phyloP scores from a whole-genome alignment of 2,329 filamentous ascomycete genomes.

The Blumeria hordei region DNA sequence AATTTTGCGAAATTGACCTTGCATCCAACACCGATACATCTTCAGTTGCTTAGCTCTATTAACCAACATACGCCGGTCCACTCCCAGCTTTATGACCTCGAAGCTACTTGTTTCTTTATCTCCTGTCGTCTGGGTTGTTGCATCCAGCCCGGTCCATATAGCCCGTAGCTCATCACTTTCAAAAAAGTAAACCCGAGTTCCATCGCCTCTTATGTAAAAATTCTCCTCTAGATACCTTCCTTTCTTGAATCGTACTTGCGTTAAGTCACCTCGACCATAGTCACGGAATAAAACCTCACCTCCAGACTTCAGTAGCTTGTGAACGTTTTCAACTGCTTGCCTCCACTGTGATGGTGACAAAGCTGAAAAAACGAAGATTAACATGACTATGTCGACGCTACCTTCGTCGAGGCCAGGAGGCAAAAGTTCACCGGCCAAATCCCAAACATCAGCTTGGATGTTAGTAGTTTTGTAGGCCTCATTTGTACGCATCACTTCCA shows the following conservation, averaged over 20 bases:
- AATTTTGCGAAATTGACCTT: constrained; percentile 52
- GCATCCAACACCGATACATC: constrained; percentile 97
- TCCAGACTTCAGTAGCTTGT: constrained; percentile 65
- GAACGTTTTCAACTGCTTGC: constrained; percentile 57
- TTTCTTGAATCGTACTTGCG: constrained; percentile 93
- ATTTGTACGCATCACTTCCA: constrained; percentile 71
- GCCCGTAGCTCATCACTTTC: constrained; percentile 56
- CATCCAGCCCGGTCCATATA: constrained; percentile 42
- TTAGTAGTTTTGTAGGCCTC: constrained; percentile 45
- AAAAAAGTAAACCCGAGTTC: constrained; percentile 94
- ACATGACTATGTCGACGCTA: constrained; percentile 74
- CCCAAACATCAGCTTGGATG: constrained; percentile 88
- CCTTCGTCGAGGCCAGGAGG: constrained; percentile 54
- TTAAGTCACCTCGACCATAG: constrained; percentile 84
- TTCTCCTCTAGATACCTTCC: constrained; percentile 86
- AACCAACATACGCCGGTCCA: constrained; percentile 74
- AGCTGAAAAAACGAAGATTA: constrained; percentile 96
- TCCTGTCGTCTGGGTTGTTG: constrained; percentile 1
- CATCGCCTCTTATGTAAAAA: constrained; percentile 89
- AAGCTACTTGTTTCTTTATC: constrained; percentile 22
- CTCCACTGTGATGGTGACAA: constrained; percentile 68
- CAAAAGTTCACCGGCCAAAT: constrained; percentile 47
- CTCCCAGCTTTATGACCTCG: constrained; percentile 51
- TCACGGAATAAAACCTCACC: constrained; percentile 90
- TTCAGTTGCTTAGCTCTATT: constrained; percentile 79